Percentiles rank a stretch among this genome's conserved stretches.
phyloP scores from a whole-genome alignment of 192 early-diverging fungal genomes.

The Nowakowskiella sp. region DNA sequence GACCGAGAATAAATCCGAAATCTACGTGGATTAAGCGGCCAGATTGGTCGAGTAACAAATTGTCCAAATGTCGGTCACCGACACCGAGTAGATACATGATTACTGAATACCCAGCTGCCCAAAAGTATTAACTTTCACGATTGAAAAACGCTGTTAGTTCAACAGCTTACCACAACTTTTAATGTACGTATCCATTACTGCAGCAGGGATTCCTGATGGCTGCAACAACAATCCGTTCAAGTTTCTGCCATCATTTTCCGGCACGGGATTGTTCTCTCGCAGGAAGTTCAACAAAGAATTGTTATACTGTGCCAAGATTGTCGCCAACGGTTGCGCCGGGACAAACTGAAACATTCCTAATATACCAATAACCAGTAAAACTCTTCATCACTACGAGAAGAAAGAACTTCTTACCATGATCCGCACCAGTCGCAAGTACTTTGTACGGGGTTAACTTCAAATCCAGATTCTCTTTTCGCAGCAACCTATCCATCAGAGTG shows the following conservation, averaged over 20 bases:
- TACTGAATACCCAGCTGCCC: constrained; percentile 90
- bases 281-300: constrained; percentile 77
- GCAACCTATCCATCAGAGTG: constrained; percentile 90
- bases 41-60: constrained; percentile 76
- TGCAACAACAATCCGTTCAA: no score
- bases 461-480: constrained; percentile 94
- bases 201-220: constrained; percentile 60
- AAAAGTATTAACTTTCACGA: constrained; percentile 11
- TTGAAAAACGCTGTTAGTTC: neutral
- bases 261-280: constrained; percentile 62
- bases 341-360: constrained; percentile 85
- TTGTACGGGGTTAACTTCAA: constrained; percentile 88
- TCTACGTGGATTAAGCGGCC: constrained; percentile 95
- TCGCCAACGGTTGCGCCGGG: constrained; percentile 77
- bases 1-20: constrained; percentile 96
- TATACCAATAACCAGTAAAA: neutral
- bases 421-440: constrained; percentile 88
- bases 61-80: constrained; percentile 97
- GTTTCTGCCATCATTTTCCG: constrained; percentile 24
- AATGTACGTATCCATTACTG: constrained; percentile 92
- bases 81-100: constrained; percentile 97
- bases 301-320: constrained; percentile 79
- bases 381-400: constrained; percentile 2
- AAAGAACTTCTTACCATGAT: constrained; percentile 60
- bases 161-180: constrained; percentile 73